These are phyloP conservation scores for Glycine tomentella DNA, from an alignment of 306 rosid genomes.

Conservation along the genomic window DNA sequence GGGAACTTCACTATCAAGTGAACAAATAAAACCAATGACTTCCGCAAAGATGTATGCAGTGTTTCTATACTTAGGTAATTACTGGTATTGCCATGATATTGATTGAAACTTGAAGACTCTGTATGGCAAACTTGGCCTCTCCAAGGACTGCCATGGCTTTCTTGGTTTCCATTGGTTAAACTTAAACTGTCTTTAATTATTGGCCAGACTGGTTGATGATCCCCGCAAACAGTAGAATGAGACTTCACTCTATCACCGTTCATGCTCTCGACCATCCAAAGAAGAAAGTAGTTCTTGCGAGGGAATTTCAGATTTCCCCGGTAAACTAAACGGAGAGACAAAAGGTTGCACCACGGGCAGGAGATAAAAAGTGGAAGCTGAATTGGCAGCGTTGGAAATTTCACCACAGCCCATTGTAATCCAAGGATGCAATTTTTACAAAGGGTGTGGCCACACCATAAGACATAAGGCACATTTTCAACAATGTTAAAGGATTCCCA, in stretches of 20 bases:
- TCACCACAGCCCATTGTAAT: constrained; percentile 84
- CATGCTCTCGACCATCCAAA: constrained; percentile 93
- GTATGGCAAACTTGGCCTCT: constrained; percentile 58
- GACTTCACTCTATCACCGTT: constrained; percentile 73
- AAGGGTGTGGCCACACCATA: constrained; percentile 94
- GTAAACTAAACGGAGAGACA: constrained; percentile 77
- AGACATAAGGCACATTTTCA: constrained; percentile 85
- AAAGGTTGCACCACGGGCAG: constrained; percentile 89
- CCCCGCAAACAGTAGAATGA: constrained; percentile 54
- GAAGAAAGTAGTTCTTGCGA: constrained; percentile 84
- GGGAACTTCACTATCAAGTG: constrained; percentile 85
- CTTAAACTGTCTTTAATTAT: constrained; percentile 49
- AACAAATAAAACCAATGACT: constrained; percentile 68
- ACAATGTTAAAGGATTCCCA: constrained; percentile 88
- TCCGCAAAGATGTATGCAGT: constrained; percentile 61
- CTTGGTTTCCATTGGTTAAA: constrained; percentile 51
- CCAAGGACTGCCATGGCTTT: constrained; percentile 48
- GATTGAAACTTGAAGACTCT: constrained; percentile 51
- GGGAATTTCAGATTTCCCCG: constrained; percentile 76
- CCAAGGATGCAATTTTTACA: constrained; percentile 89
- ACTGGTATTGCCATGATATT: constrained; percentile 34
- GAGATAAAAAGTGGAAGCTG: constrained; percentile 90
- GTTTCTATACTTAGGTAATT: constrained; percentile 62
- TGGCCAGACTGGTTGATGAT: constrained; percentile 57
- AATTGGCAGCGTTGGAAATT: constrained; percentile 77